Base-by-base conservation (phyloP, 2,329 filamentous ascomycete genomes). In the Beauveria sp. region DNA sequence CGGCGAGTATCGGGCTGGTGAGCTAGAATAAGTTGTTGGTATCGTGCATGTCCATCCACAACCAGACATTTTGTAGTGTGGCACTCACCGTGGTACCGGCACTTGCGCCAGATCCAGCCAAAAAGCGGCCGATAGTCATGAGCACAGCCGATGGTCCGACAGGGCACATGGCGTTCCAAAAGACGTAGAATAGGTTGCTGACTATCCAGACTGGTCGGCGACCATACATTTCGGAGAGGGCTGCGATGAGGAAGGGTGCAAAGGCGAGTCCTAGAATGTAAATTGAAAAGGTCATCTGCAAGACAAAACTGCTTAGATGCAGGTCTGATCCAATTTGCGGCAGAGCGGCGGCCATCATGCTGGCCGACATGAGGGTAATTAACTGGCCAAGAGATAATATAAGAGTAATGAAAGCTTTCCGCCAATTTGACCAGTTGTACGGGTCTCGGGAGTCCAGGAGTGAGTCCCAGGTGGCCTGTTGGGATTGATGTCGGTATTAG, bases 381-480 rank as follows among this genome's bases (percentile, higher is more conserved):
- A 76, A 69, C 40, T 73, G 68, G 7, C 71, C 69, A 2, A 69
- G 62, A 0, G 74, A 75, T 49, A 69, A 66, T 38, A 75, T 61
- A 20, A 75, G 38, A 8, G 65, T 69, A 43, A 70, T 69, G 4
- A 60, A 38, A 9, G 66, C 50, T 48, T 68, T 68, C 26, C 64
- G 66, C 8, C 12, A 22, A 12, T 52, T 43, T 3, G 81, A 72
- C 87, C 88, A 90, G 68, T 88, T 88, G 64, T 81, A 79, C 0
- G 88, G 87, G 66, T 90, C 86, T 6, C 78, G 76, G 8, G 77
- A 77, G 65, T 88, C 85, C 63, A 82, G 74, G 5, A 79, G 65
- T 0, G 67, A 80, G 26, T 83, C 80, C 73, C 86, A 89, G 24
- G 62, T 63, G 20, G 34, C 56, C 60, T 62, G 18, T 42, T 18